phyloP scores from a whole-genome alignment of 31 red algal genomes.

The Asparagopsis taxiformis region DNA sequence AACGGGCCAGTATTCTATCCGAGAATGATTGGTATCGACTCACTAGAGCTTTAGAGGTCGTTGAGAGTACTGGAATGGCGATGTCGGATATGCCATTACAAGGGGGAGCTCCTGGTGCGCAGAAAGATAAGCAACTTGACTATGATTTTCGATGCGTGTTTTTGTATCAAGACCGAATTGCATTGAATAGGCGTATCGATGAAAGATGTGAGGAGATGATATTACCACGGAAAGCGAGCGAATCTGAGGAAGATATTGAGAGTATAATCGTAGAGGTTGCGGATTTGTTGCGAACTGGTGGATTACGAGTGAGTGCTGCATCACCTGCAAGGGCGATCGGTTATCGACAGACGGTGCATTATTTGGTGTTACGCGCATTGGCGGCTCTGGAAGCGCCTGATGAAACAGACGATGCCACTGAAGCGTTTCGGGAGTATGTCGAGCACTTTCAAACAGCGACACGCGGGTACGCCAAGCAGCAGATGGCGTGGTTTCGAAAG shows the following conservation, averaged over 20 bases:
- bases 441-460: constrained; percentile 70
- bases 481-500: constrained; percentile 86
- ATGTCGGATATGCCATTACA: constrained; percentile 64
- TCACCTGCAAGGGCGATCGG: constrained; percentile 77
- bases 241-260: neutral
- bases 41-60: constrained; percentile 67
- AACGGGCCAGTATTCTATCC: constrained; percentile 48
- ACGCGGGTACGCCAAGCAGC: constrained; percentile 80
- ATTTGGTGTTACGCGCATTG: constrained; percentile 49
- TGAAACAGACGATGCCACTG: neutral
- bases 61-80: constrained; percentile 43
- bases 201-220: constrained; percentile 86
- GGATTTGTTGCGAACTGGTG: constrained; percentile 11
- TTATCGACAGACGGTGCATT: constrained; percentile 84
- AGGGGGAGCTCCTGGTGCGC: constrained; percentile 69
- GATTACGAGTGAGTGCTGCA: constrained; percentile 7
- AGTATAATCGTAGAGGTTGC: constrained; percentile 72
- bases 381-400: neutral
- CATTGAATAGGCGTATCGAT: constrained; percentile 78
- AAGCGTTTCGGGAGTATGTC: constrained; percentile 52
- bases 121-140: constrained; percentile 8
- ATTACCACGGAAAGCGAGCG: neutral
- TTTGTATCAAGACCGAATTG: constrained; percentile 52
- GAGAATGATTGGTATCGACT: constrained; percentile 96
- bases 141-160: constrained; percentile 96